These are phyloP conservation scores for Phytophthora tentaculata DNA, from an alignment of 352 stramenopile species.

Conservation along the genomic window DNA sequence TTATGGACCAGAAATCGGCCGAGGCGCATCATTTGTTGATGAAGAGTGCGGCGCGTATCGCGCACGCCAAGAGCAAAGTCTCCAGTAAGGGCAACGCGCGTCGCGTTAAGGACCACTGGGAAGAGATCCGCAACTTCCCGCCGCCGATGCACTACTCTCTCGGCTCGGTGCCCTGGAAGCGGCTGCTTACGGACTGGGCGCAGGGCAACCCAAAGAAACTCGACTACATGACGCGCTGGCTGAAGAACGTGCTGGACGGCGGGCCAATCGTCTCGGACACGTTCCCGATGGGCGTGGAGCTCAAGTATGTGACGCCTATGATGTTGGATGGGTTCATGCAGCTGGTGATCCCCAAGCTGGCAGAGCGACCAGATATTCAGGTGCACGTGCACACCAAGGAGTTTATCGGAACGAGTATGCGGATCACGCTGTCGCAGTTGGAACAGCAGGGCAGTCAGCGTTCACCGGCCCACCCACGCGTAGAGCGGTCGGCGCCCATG, in stretches of 20 bases:
- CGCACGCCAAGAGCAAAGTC: slow-evolving; percentile 73
- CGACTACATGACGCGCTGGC: slow-evolving; percentile 91
- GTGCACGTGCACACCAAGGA: slow-evolving; percentile 91
- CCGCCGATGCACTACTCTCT: slow-evolving; percentile 85
- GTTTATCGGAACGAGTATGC: slow-evolving; percentile 91
- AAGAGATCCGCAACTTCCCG: slow-evolving; percentile 88
- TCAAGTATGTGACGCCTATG: slow-evolving; percentile 91
- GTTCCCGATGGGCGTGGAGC: slow-evolving; percentile 88
- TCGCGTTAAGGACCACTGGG: slow-evolving; percentile 89
- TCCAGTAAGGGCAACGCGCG: slow-evolving; percentile 78
- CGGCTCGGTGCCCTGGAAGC: slow-evolving; percentile 87
- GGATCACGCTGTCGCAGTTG: slow-evolving; percentile 80
- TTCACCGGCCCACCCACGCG: slow-evolving; percentile 15
- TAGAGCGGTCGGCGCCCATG: slow-evolving; percentile 48
- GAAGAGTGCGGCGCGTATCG: slow-evolving; percentile 72
- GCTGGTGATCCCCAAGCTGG: slow-evolving; percentile 87
- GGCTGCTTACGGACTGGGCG: slow-evolving; percentile 85
- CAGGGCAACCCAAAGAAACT: slow-evolving; percentile 91
- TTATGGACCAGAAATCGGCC: slow-evolving; percentile 55
- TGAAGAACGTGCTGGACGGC: slow-evolving; percentile 89
- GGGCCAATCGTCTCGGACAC: slow-evolving; percentile 86
- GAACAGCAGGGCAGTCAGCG: slow-evolving; percentile 38
- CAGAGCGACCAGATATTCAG: slow-evolving; percentile 82
- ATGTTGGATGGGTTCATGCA: slow-evolving; percentile 93
- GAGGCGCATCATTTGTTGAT: slow-evolving; percentile 76